Base-by-base conservation (phyloP, 2,329 filamentous ascomycete species). In the Fusarium anguioides region DNA sequence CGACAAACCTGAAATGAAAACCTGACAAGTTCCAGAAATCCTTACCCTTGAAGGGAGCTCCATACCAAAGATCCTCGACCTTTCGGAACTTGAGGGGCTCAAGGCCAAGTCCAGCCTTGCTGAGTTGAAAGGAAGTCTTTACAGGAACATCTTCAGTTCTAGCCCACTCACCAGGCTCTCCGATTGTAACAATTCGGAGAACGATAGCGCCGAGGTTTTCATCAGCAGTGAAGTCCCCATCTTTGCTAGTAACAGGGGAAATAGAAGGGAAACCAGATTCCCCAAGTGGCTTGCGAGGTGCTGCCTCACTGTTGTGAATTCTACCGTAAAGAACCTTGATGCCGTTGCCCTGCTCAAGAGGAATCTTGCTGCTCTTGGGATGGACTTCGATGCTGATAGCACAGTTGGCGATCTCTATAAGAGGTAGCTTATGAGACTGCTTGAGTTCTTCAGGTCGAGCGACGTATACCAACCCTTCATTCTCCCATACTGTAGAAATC, bases 21-120 rank as follows among this genome's bases (percentile, higher is more conserved):
- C 44, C 57, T 11, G 51, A 27, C 23, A 60, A 20, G 44, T 60
- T 56, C 27, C 54, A 60, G 21, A 60, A 60, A 8, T 60, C 57
- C 4, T 49, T 31, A 1, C 51, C 51, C 21, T 49, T 56, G 45
- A 60, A 60, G 8, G 21, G 10, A 3, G 6, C 57, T 4, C 57
- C 51, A 23, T 46, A 56, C 51, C 57, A 60, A 15, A 56, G 44
- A 1, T 49, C 37, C 1, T 60, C 51, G 2, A 49, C 46, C 37
- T 31, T 47, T 23, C 17, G 35, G 24, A 49, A 49, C 23, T 39
- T 39, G 3, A 49, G 46, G 5, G 24, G 6, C 4, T 39, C 46
- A n/a, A 49, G 35, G 6, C 24, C 33, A 39, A 49, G 46, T 3
- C 46, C 35, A 17, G 29, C 24, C 35, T 49, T 49, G 24, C 20